Conservation (phyloP, 2,329 filamentous ascomycete species). For the Magnaporthiopsis rhizophila region DNA sequence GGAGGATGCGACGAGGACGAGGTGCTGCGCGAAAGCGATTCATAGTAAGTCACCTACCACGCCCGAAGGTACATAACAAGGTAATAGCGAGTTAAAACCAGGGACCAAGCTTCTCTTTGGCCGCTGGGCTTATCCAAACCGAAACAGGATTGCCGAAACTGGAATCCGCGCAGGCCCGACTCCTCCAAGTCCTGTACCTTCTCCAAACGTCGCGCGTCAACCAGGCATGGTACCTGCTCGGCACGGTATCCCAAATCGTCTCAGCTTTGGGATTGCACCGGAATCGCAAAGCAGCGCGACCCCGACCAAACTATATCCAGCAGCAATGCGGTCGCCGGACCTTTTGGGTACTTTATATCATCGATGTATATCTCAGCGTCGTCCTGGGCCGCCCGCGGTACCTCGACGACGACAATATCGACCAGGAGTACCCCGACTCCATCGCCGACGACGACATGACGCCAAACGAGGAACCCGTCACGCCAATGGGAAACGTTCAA, state of each 20-base stretch:
- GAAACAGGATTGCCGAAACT: constrained; percentile 46
- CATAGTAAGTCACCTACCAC: neutral
- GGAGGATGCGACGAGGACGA: constrained; percentile 31
- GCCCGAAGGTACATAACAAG: too few relatives aligned
- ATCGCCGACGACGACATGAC: too few relatives aligned
- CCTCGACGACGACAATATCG: constrained; percentile 54
- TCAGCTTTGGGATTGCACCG: constrained; percentile 32
- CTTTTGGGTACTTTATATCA: constrained; percentile 55
- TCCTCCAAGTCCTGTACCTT: constrained; percentile 50
- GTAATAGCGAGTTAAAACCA: constrained; percentile 15
- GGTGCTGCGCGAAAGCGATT: constrained; percentile 8
- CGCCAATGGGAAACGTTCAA: constrained; percentile 12
- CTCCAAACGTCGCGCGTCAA: constrained; percentile 51
- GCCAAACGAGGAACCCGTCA: too few relatives aligned
- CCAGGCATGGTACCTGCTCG: constrained; percentile 52
- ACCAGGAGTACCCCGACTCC: too few relatives aligned
- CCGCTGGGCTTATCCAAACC: constrained; percentile 29
- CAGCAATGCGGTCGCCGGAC: constrained; percentile 46
- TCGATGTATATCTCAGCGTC: constrained; percentile 57
- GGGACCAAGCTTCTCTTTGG: constrained; percentile 27
- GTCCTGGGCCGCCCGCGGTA: constrained; percentile 52
- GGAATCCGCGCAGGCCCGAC: constrained; percentile 46
- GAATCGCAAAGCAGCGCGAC: constrained; percentile 10
- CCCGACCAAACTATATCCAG: constrained; percentile 31
- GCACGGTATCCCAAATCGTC: constrained; percentile 44